Conservation (phyloP, 345 rosid genomes). For the Acer negundo region DNA sequence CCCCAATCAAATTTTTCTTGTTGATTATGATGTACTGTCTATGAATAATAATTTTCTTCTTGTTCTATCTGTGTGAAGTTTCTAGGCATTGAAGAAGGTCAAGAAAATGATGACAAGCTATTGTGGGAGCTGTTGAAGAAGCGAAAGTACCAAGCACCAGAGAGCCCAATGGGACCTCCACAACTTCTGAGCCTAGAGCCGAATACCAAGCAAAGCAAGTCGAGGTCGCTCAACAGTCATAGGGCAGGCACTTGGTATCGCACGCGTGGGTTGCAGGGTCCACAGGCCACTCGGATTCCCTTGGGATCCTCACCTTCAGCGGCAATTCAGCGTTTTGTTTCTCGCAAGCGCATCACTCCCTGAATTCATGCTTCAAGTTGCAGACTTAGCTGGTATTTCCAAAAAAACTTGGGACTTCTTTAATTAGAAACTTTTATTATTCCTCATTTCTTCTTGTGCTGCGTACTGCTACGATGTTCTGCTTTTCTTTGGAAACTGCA, state of each 20-base stretch:
- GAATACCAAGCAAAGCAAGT: slow-evolving; percentile 21
- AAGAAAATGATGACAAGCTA: slow-evolving; percentile 39
- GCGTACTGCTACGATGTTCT: neutral
- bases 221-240: neutral
- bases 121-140: slow-evolving; percentile 47
- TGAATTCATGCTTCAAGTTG: neutral
- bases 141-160: slow-evolving; percentile 40
- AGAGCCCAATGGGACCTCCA: slow-evolving; percentile 50
- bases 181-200: slow-evolving; percentile 29
- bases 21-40: neutral
- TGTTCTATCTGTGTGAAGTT: slow-evolving; percentile 34
- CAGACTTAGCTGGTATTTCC: neutral
- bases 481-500: neutral
- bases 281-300: slow-evolving; percentile 29
- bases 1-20: too few species aligned
- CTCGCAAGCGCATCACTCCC: slow-evolving; percentile 10
- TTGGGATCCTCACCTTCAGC: slow-evolving; percentile 53
- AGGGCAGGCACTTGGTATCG: slow-evolving; percentile 24
- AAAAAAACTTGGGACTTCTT: neutral
- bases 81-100: slow-evolving; percentile 31
- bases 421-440: neutral
- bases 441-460: neutral
- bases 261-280: slow-evolving; percentile 18
- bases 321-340: slow-evolving; percentile 21
- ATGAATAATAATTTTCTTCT: neutral